Conservation (phyloP, 2,329 filamentous ascomycete species). For the Alternaria hordeiaustralica region DNA sequence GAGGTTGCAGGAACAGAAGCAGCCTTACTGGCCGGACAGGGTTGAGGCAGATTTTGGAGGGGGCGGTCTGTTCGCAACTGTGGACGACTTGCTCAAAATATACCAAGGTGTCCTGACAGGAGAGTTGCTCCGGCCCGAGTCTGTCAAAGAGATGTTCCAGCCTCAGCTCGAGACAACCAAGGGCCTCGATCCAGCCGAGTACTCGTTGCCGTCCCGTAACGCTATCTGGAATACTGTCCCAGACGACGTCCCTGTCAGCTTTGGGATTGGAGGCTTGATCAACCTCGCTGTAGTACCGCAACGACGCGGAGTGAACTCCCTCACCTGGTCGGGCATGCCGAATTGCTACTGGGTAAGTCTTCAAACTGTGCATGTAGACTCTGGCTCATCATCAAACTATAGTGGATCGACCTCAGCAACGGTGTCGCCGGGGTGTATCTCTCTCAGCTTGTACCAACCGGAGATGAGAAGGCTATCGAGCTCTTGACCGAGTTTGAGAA, state of each 20-base stretch:
- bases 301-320: background rate
- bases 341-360: background rate
- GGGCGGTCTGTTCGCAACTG: background rate
- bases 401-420: background rate
- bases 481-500: background rate
- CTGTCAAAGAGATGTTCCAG: background rate
- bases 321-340: background rate
- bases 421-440: background rate
- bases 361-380: background rate
- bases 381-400: background rate
- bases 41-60: background rate
- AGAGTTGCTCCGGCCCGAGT: background rate
- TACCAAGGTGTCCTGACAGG: background rate
- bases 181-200: background rate
- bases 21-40: background rate
- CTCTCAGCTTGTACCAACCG: background rate
- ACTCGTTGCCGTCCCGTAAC: background rate
- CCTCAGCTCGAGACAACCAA: background rate
- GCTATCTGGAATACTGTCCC: background rate
- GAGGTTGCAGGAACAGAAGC: background rate
- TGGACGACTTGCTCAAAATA: background rate
- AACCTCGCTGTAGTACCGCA: background rate
- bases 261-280: background rate
- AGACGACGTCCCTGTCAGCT: background rate
- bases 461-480: background rate